Conservation (phyloP, 1,139 yeast species). For the Suhomyces terraborum region DNA sequence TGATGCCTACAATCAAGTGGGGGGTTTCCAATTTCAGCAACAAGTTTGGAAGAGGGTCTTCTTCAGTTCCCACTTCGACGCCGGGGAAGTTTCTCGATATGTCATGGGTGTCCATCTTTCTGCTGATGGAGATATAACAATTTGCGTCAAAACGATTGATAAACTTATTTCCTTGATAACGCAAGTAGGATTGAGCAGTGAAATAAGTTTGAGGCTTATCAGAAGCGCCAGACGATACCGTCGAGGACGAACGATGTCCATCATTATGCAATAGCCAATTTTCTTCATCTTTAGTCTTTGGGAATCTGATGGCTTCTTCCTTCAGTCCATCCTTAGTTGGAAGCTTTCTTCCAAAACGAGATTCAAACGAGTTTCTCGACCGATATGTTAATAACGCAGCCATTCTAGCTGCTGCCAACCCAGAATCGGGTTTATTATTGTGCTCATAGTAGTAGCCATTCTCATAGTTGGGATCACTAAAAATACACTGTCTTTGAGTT, state of each 20-base stretch:
- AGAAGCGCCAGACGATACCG: conserved; percentile 9
- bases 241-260: conserved; percentile 31
- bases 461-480: conserved; percentile 88
- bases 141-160: conserved; percentile 91
- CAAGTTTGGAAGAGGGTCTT: conserved; percentile 44
- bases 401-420: conserved; percentile 97
- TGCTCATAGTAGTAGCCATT: conserved; percentile 81
- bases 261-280: conserved; percentile 49
- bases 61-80: conserved; percentile 14
- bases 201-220: conserved; percentile 77
- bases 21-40: conserved; percentile 67
- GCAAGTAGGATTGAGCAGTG: conserved; percentile 90
- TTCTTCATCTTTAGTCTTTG: conserved; percentile 48
- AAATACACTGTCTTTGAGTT: conserved; percentile 94
- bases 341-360: conserved; percentile 79
- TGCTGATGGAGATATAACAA: conserved; percentile 89
- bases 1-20: conserved; percentile 81
- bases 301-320: conserved; percentile 32
- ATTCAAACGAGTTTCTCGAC: conserved; percentile 87
- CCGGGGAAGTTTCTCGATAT: conserved; percentile 68
- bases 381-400: conserved; percentile 91
- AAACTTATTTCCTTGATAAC: conserved; percentile 93
- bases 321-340: conserved; percentile 40
- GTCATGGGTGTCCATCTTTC: conserved; percentile 94
- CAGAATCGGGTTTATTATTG: conserved; percentile 73